Evolutionary conservation across 2,329 filamentous ascomycete species (phyloP).

Genomic region (Rhynchosporium graminicola): DNA sequence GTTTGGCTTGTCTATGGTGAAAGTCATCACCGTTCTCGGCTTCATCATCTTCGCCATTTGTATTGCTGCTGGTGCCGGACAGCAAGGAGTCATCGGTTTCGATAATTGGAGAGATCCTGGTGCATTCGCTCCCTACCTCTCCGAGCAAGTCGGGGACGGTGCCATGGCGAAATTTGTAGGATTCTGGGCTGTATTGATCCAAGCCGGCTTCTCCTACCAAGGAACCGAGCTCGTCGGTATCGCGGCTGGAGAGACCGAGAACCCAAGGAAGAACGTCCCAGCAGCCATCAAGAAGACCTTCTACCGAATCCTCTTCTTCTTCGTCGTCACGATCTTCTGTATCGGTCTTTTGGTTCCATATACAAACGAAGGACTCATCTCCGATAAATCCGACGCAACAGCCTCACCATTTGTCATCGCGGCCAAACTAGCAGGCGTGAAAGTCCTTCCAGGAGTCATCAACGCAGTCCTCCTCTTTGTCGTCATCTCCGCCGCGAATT

Average conservation of each 20-base stretch:
- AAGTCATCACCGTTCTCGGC: conserved; percentile 72
- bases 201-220: conserved; percentile 70
- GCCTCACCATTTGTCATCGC: conserved; percentile 65
- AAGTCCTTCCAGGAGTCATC: conserved; percentile 67
- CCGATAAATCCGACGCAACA: conserved; percentile 55
- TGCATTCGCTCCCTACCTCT: conserved; percentile 63
- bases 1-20: conserved; percentile 77
- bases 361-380: conserved; percentile 55
- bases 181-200: conserved; percentile 69
- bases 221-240: conserved; percentile 77
- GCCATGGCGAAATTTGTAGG: conserved; percentile 63
- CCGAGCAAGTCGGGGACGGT: conserved; percentile 43
- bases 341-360: conserved; percentile 71
- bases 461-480: conserved; percentile 78
- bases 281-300: conserved; percentile 73
- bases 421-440: conserved; percentile 61
- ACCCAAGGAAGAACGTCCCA: conserved; percentile 72
- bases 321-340: conserved; percentile 66
- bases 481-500: conserved; percentile 76
- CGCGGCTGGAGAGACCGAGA: conserved; percentile 74
- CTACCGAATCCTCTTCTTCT: conserved; percentile 72
- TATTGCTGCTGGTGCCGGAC: conserved; percentile 69
- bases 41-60: conserved; percentile 78
- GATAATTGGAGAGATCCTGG: conserved; percentile 69
- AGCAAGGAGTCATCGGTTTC: conserved; percentile 73